Evolutionary conservation across 1,139 yeast species (phyloP).

Genomic region (Nakaseomyces kungkrabaensis): DNA sequence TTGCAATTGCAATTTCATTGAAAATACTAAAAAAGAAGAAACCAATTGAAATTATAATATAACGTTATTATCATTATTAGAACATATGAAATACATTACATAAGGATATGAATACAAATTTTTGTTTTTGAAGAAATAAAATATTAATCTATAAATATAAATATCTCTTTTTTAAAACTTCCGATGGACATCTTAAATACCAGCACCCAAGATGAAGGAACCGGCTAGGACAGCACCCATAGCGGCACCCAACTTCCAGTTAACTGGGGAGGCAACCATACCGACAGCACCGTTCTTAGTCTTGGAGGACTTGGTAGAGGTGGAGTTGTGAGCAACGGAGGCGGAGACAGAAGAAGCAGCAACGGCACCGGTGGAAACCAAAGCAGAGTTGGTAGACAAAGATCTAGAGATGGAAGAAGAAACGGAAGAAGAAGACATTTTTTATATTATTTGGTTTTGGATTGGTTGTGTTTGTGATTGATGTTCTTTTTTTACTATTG

Average conservation of each 20-base stretch:
- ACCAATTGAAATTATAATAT: not conserved
- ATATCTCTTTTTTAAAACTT: too few species aligned
- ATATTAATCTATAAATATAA: too few species aligned
- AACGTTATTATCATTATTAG: too few species aligned
- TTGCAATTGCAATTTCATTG: too few species aligned
- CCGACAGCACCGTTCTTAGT: conserved; percentile 16
- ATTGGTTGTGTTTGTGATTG: not conserved
- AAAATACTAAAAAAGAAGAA: not conserved
- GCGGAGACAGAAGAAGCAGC: conserved; percentile 22
- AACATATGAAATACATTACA: not conserved
- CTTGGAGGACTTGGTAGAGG: conserved; percentile 1
- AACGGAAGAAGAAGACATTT: conserved; percentile 5
- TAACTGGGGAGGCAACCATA: conserved; percentile 21
- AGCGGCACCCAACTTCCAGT: conserved; percentile 1
- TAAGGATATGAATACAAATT: not conserved
- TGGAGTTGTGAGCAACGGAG: conserved; percentile 8
- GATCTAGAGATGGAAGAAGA: conserved; percentile 6
- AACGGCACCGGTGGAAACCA: conserved; percentile 19
- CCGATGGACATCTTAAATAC: conserved; percentile 10
- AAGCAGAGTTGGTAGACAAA: conserved; percentile 14
- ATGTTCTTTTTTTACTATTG: not conserved
- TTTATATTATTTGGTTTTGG: not conserved
- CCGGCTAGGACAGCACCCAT: conserved; percentile 19
- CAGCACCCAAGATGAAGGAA: conserved; percentile 26
- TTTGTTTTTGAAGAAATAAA: too few species aligned